These are phyloP conservation scores for Ophiostoma montium DNA, from an alignment of 2,329 filamentous ascomycete species.

Conservation along the genomic window DNA sequence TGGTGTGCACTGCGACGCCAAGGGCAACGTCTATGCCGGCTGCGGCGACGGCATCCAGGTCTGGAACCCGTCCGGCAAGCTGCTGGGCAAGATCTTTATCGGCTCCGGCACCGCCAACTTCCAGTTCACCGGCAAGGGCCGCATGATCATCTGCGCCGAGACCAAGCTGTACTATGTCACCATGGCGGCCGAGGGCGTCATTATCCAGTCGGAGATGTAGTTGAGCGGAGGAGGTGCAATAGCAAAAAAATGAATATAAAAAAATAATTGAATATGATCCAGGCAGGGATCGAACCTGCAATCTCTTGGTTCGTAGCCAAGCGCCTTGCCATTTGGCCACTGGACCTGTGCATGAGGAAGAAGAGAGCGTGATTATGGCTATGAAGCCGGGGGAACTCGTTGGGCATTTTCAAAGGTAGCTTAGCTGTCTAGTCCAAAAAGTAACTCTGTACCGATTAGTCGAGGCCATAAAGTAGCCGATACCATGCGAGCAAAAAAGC, in stretches of 20 bases:
- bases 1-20: slow-evolving; percentile 40
- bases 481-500: too few species aligned
- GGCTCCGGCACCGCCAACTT: slow-evolving; percentile 33
- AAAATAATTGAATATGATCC: too few species aligned
- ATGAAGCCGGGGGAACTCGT: too few species aligned
- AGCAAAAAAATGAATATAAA: too few species aligned
- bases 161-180: slow-evolving; percentile 27
- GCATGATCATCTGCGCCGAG: slow-evolving; percentile 29
- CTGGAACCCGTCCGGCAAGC: slow-evolving; percentile 31
- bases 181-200: slow-evolving; percentile 16
- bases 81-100: slow-evolving; percentile 43
- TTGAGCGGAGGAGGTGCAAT: neutral
- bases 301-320: slow-evolving; percentile 26
- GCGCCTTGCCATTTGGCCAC: slow-evolving; percentile 23
- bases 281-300: slow-evolving; percentile 24
- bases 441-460: too few species aligned
- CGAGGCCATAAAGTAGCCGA: too few species aligned
- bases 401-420: too few species aligned
- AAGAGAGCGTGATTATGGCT: too few species aligned
- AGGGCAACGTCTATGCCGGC: slow-evolving; percentile 41
- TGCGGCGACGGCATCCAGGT: slow-evolving; percentile 37
- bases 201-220: slow-evolving; percentile 9
- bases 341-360: too few species aligned
- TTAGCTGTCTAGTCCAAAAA: too few species aligned
- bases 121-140: slow-evolving; percentile 29